Evolutionary conservation across 1,284 basidiomycete species (phyloP).

Genomic region (Cutaneotrichosporon cutaneum): DNA sequence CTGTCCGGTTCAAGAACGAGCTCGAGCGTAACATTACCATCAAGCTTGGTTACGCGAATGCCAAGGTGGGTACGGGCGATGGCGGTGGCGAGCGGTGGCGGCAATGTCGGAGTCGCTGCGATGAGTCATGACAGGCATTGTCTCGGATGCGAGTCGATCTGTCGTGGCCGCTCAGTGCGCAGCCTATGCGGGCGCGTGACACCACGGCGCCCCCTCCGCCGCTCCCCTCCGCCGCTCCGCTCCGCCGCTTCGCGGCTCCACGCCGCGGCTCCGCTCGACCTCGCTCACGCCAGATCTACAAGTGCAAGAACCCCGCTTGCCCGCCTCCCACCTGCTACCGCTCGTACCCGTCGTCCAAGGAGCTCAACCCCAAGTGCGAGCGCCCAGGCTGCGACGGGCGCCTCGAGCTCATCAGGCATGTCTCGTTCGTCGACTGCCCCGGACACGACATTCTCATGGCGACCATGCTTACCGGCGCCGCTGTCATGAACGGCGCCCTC

Average conservation of each 20-base stretch:
- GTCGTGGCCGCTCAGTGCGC: not conserved
- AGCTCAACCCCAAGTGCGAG: slow-evolving; percentile 89
- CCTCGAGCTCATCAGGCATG: slow-evolving; percentile 87
- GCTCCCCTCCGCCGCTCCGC: not conserved
- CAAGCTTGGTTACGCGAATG: slow-evolving; percentile 97
- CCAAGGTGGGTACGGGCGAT: slow-evolving; percentile 66
- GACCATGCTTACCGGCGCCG: slow-evolving; percentile 99
- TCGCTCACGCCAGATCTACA: slow-evolving; percentile 73
- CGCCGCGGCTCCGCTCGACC: not conserved
- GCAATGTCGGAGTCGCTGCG: not conserved
- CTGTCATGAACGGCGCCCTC: slow-evolving; percentile 98
- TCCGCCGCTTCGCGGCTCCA: not conserved
- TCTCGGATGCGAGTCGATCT: not conserved
- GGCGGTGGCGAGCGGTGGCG: not conserved
- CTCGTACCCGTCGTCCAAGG: slow-evolving; percentile 91
- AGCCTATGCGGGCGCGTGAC: too few species aligned
- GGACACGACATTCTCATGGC: slow-evolving; percentile 96
- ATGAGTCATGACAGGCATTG: not conserved
- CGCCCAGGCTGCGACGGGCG: slow-evolving; percentile 83
- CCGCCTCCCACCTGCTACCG: slow-evolving; percentile 90
- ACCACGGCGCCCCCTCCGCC: not conserved
- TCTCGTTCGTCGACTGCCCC: slow-evolving; percentile 84
- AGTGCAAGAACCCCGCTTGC: slow-evolving; percentile 91
- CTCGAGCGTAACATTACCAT: slow-evolving; percentile 98
- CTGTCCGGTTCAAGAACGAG: slow-evolving; percentile 98